phyloP scores from a whole-genome alignment of 306 rosid genomes.

The Cucumis sativus region DNA sequence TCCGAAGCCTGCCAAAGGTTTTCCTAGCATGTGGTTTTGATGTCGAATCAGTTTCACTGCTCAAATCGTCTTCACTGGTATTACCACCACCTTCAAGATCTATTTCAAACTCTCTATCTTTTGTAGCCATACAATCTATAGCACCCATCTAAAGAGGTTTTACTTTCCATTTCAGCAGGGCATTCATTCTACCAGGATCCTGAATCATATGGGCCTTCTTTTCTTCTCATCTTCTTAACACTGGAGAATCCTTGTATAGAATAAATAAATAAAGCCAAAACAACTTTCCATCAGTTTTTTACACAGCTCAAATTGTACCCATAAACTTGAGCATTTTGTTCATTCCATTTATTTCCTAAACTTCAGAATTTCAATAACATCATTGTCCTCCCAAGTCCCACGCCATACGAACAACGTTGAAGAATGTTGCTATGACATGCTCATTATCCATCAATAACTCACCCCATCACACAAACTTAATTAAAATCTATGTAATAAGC shows the following conservation, averaged over 20 bases:
- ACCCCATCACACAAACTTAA: not conserved
- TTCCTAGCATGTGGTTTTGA: conserved; percentile 26
- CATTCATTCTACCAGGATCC: conserved; percentile 10
- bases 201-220: not conserved
- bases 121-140: conserved; percentile 3
- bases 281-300: not conserved
- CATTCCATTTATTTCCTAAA: not conserved
- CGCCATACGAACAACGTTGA: not conserved
- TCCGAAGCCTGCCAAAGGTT: conserved; percentile 25
- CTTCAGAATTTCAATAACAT: not conserved
- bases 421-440: not conserved
- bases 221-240: conserved; percentile 5
- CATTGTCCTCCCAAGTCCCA: not conserved
- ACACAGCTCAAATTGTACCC: not conserved
- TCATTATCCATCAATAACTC: not conserved
- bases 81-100: conserved; percentile 13
- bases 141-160: conserved; percentile 6
- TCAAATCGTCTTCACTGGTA: conserved; percentile 45
- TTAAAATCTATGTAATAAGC: not conserved
- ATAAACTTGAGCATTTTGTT: not conserved
- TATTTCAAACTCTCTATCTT: conserved; percentile 7
- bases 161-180: not conserved
- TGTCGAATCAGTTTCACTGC: conserved; percentile 21
- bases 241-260: not conserved
- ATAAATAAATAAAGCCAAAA: not conserved